Evolutionary conservation across 495 filamentous ascomycete species (phyloP).

Genomic region (Trichoderma virens): DNA sequence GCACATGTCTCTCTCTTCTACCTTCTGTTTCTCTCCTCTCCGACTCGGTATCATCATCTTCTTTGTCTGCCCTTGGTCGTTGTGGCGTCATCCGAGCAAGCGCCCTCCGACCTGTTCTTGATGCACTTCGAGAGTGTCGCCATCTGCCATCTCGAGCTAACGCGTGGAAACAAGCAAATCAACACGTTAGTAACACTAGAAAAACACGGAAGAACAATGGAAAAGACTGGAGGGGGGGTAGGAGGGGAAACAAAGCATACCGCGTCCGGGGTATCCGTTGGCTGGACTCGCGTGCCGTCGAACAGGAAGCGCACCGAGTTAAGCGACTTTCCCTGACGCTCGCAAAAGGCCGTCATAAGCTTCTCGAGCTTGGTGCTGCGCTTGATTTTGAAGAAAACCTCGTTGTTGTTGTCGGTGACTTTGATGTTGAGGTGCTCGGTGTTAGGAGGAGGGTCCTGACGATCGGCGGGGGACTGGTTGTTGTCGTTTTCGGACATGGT

Average conservation of each 20-base stretch:
- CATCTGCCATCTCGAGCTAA: slow-evolving; percentile 94
- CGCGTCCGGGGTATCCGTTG: slow-evolving; percentile 81
- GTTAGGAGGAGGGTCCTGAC: slow-evolving; percentile 27
- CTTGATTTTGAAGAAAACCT: slow-evolving; percentile 99
- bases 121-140: slow-evolving; percentile 95
- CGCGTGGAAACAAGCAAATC: neutral
- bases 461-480: slow-evolving; percentile 51
- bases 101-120: slow-evolving; percentile 90
- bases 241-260: slow-evolving; percentile 48
- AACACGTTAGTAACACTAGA: neutral
- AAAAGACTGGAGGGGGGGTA: neutral
- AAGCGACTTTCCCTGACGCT: slow-evolving; percentile 81
- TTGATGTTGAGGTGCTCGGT: slow-evolving; percentile 97
- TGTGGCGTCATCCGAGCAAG: slow-evolving; percentile 19
- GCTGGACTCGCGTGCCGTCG: slow-evolving; percentile 84
- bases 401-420: slow-evolving; percentile 99
- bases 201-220: neutral
- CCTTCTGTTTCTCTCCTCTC: neutral
- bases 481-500: slow-evolving; percentile 51
- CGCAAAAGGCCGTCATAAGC: slow-evolving; percentile 98
- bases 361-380: slow-evolving; percentile 92
- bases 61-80: neutral
- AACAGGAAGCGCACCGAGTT: slow-evolving; percentile 91
- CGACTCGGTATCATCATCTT: neutral
- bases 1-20: neutral